Percentiles rank a stretch among this genome's conserved stretches.
Conservation (phyloP, 306 rosid species). For the Pachyrhizus erosus region DNA sequence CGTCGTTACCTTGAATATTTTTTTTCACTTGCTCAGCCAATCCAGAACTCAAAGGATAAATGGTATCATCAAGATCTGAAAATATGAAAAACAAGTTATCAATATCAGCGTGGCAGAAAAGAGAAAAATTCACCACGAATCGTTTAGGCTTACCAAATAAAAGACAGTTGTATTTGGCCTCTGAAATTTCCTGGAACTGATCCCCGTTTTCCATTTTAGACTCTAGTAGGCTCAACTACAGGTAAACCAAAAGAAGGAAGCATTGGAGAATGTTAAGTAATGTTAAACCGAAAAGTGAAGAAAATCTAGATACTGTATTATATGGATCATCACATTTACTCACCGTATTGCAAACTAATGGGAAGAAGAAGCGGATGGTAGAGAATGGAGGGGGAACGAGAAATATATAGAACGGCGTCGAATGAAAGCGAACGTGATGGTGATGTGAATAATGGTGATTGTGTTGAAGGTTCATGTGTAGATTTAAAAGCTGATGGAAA, state of each 20-base stretch:
- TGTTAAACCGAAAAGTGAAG: neutral
- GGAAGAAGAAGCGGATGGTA: neutral
- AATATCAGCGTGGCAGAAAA: neutral
- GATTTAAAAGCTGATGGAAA: neutral
- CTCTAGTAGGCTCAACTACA: slow-evolving; percentile 23
- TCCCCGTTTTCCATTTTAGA: slow-evolving; percentile 70
- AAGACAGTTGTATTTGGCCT: slow-evolving; percentile 71
- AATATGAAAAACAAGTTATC: slow-evolving; percentile 18
- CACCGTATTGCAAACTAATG: neutral
- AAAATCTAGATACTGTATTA: neutral
- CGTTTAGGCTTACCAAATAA: slow-evolving; percentile 64
- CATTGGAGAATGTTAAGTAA: neutral
- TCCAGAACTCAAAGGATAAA: slow-evolving; percentile 80
- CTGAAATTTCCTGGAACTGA: slow-evolving; percentile 53
- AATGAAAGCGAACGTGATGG: slow-evolving; percentile 27
- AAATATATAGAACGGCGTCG: slow-evolving; percentile 3
- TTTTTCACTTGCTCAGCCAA: slow-evolving; percentile 60
- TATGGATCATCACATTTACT: neutral
- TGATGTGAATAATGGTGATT: neutral
- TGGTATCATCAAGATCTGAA: slow-evolving; percentile 94
- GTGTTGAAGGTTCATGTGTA: neutral
- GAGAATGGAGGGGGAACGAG: neutral
- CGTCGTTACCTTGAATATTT: slow-evolving; percentile 68
- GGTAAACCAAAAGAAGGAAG: neutral
- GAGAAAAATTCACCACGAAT: neutral